Base-by-base conservation (phyloP, 345 rosid genomes). In the Arabidopsis arenosa region DNA sequence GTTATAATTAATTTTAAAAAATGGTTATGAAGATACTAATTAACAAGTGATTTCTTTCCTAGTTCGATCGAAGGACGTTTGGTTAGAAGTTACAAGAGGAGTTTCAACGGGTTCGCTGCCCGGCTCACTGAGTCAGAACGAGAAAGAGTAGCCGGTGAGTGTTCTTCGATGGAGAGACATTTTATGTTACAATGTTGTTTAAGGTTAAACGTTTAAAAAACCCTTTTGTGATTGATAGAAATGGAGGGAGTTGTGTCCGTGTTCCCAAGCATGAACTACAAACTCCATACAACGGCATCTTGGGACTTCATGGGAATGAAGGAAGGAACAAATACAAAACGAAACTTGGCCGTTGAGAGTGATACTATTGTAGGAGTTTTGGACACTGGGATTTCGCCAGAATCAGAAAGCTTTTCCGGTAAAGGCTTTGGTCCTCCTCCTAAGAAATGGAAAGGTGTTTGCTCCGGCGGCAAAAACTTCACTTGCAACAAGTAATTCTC, bases 91-190 rank as follows among this genome's bases (percentile, higher is more conserved):
- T 87, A 86, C 62, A 64, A n/a, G 39, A 84, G 79, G 80, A 89
- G 92, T 73, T 86, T 89, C 76, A 87, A 87, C 49, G 91, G 89
- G 43, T 87, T 89, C 63, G 89, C 81, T 0, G 89, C 90, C 9
- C 76, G 63, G 26, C 84, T 89, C 45, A 86, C 80, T n/a, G 48
- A 72, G 10, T 5, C 45, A 3, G 95, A 89, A 78, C 85, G 79
- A 23, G 23, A 83, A 55, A 61, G 61, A 64, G 53, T 89, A 5
- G 77, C 86, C 4, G 33, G 90, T 85, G 10, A 80, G 63, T 68
- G 9, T 15, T 75, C 10, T 59, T 60, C 4, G 26, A 23, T 23
- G 0, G 14, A 37, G 26, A 26, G 26, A 28, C 33, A 37, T 15
- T 4, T 49, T 18, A 3, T 9, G 32, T 28, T 75, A 6, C 49